These are phyloP conservation scores for Podaxis mareebaensis DNA, from an alignment of 768 basidiomycete genomes.

Conservation along the genomic window DNA sequence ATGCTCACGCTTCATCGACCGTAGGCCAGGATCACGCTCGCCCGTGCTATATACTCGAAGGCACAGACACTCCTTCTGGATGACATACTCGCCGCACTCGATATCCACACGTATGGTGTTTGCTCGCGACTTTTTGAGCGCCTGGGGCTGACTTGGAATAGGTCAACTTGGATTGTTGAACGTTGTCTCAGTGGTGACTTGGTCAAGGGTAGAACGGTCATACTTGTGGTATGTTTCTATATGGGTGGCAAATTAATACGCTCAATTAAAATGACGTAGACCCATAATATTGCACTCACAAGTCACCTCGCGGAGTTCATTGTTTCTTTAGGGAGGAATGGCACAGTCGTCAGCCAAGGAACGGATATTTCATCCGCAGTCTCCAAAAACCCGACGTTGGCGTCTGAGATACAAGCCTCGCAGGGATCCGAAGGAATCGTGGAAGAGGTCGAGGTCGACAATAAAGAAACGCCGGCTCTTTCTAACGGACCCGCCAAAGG, in stretches of 20 bases:
- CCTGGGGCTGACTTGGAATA: slow-evolving; percentile 41
- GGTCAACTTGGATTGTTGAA: slow-evolving; percentile 80
- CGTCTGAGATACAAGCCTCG: slow-evolving; percentile 29
- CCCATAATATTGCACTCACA: slow-evolving; percentile 53
- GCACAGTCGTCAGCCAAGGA: slow-evolving; percentile 45
- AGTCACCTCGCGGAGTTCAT: slow-evolving; percentile 56
- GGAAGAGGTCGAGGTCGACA: slow-evolving; percentile 28
- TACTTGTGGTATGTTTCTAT: slow-evolving; percentile 64
- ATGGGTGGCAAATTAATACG: background rate
- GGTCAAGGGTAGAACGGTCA: slow-evolving; percentile 74
- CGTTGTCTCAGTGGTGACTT: slow-evolving; percentile 82
- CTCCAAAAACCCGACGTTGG: slow-evolving; percentile 33
- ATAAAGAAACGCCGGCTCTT: slow-evolving; percentile 15
- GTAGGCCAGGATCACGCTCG: slow-evolving; percentile 48
- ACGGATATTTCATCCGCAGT: slow-evolving; percentile 51
- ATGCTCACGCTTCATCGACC: background rate
- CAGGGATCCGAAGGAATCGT: slow-evolving; percentile 26
- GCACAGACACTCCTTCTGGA: slow-evolving; percentile 70
- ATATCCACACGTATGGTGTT: slow-evolving; percentile 32
- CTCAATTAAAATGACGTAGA: slow-evolving; percentile 28
- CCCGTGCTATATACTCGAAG: slow-evolving; percentile 46
- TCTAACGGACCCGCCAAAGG: slow-evolving; percentile 33
- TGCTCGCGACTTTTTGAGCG: background rate
- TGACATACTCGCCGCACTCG: slow-evolving; percentile 68
- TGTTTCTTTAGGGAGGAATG: slow-evolving; percentile 55